Conservation (phyloP, 192 early-diverging fungal species). For the Coemansia sp. region DNA sequence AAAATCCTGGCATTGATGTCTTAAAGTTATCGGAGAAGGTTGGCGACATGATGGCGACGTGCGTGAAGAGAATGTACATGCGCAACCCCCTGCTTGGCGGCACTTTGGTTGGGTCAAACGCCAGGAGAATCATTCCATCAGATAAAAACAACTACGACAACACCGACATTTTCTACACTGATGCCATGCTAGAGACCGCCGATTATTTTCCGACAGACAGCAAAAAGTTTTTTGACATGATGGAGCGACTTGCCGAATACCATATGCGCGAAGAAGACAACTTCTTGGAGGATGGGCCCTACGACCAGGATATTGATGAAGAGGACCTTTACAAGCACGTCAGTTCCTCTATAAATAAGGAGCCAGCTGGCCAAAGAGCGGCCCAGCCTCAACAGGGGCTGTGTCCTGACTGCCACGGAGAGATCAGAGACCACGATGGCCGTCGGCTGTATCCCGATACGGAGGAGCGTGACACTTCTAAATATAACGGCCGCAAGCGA, state of each 20-base stretch:
- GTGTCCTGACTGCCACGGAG: constrained; percentile 50
- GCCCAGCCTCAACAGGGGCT: constrained; percentile 16
- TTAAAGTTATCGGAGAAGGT: not conserved
- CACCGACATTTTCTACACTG: constrained; percentile 53
- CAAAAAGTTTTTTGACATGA: constrained; percentile 93
- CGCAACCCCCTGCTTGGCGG: constrained; percentile 11
- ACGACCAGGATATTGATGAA: constrained; percentile 55
- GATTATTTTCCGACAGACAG: constrained; percentile 74
- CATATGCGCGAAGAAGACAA: constrained; percentile 81
- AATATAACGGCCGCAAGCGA: constrained; percentile 25
- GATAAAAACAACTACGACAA: constrained; percentile 18
- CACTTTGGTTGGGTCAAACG: not conserved
- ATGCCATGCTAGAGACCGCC: constrained; percentile 43
- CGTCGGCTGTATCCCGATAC: constrained; percentile 21
- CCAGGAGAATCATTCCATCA: not conserved
- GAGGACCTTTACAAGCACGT: constrained; percentile 43
- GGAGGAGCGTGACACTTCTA: constrained; percentile 7
- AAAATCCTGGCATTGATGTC: not conserved
- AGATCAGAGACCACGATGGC: constrained; percentile 43
- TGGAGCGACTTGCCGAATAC: constrained; percentile 92
- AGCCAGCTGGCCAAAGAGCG: constrained; percentile 16
- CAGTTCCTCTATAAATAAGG: constrained; percentile 18
- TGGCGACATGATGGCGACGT: not conserved
- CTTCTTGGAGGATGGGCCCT: constrained; percentile 41
- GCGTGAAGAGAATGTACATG: constrained; percentile 5